Evolutionary conservation across 1,284 basidiomycete species (phyloP), one percentile per base, ranked within the genome.

Genomic region (Apiotrichum mycotoxinovorans): DNA sequence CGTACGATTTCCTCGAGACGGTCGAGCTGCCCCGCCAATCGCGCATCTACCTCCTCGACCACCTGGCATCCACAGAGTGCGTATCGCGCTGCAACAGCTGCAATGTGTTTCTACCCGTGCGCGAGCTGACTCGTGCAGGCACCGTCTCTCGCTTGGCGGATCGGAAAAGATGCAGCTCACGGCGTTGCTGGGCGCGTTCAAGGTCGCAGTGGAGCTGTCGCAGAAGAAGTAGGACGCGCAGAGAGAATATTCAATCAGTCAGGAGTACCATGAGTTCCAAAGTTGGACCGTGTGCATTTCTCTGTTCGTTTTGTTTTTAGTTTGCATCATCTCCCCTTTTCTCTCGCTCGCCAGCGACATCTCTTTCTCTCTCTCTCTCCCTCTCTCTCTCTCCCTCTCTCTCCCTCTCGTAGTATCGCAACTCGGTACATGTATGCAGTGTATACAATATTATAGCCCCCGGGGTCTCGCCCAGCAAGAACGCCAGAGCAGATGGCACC

Each of bases 141-240:
- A 98, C 74, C 85, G 96, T 49, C 79, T 98, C 17, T 92, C 92
- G 1, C 88, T 93, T 0, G 95, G 96, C 4, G 93, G 88, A 1
- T 94, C 81, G 61, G 96, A 99, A 75, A 97, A 93, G 65, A 85
- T 99, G 56, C 96, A 98, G 71, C 75, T 98, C 55, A 91, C 91
- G 2, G 93, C 92, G 0, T 76, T 99, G 60, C 79, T 98, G 2
- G 94, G 89, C 2, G 89, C 89, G 11, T 95, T 98, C 80, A 98
- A 98, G 77, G 87, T 91, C 52, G 86, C 91, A 0, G 88, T 97
- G 5, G 91, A 96, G 66, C 70, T 84, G 2, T 66, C 68, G 11
- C 71, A 75, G 59, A 75, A 73, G 66, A 61, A 61, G 56, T 44
- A 41, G 33, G 42, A n/a, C 27, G 30, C 71, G 77, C 79, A 58